These are phyloP conservation scores for Lactarius trivialis DNA, from an alignment of 768 basidiomycete genomes.

Conservation along the genomic window DNA sequence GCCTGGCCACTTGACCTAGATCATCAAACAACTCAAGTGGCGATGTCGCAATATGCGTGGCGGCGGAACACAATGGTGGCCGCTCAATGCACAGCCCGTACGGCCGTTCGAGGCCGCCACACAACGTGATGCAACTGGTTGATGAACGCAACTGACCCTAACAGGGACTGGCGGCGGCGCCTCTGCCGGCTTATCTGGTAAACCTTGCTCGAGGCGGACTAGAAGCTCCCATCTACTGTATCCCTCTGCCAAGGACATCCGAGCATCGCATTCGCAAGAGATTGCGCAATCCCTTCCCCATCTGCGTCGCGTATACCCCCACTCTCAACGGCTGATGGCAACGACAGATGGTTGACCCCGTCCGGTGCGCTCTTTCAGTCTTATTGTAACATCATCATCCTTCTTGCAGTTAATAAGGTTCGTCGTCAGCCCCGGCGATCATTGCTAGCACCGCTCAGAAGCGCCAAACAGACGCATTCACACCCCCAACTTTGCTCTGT, in stretches of 20 bases:
- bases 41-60: background rate
- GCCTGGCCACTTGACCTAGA: background rate
- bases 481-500: background rate
- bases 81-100: background rate
- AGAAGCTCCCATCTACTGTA: background rate
- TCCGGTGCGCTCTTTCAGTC: background rate
- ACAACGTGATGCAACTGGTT: background rate
- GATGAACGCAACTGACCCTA: background rate
- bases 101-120: background rate
- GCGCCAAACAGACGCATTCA: background rate
- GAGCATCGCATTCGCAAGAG: background rate
- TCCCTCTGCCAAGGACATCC: background rate
- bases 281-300: background rate
- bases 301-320: background rate
- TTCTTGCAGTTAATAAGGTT: constrained; percentile 6
- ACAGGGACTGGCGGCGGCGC: background rate
- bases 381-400: background rate
- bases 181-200: background rate
- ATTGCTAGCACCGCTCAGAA: background rate
- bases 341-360: background rate
- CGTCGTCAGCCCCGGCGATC: background rate
- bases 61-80: background rate
- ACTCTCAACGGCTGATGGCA: background rate
- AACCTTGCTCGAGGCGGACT: constrained; percentile 7
- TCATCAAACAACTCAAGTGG: background rate